Percentiles rank a stretch among this genome's conserved stretches.
Conservation (phyloP, 257 asterid genomes). For the Gentiana dahurica region DNA sequence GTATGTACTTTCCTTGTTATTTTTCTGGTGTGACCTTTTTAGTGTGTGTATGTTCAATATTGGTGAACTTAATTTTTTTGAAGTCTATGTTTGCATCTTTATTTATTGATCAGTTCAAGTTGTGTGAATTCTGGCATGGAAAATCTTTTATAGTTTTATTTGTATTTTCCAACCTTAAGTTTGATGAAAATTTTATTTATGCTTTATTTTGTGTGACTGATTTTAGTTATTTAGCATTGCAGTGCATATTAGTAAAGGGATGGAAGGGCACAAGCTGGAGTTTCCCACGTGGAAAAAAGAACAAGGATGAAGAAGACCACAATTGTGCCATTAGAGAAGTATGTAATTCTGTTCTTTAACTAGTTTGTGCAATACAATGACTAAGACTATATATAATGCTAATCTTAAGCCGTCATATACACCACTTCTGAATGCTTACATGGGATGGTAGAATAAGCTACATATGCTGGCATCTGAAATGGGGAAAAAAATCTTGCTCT, state of each 20-base stretch:
- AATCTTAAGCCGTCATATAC: no score
- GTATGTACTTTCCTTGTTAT: background rate
- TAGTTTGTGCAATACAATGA: background rate
- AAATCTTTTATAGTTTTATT: background rate
- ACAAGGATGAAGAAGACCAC: constrained; percentile 81
- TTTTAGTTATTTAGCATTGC: constrained; percentile 2
- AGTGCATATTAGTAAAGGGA: constrained; percentile 83
- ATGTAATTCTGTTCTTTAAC: constrained; percentile 7
- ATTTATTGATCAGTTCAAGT: no score
- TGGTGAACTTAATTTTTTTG: no score
- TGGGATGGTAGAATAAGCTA: no score
- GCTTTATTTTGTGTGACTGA: background rate
- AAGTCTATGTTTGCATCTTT: background rate
- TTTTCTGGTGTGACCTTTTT: background rate
- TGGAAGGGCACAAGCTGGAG: constrained; percentile 97
- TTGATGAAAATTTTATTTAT: background rate
- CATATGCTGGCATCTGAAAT: no score
- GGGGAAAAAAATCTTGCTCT: no score
- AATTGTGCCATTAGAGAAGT: constrained; percentile 84
- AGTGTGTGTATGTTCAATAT: no score
- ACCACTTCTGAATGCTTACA: no score
- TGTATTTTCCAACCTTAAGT: background rate
- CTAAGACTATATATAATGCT: background rate
- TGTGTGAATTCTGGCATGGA: no score
- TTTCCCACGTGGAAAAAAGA: constrained; percentile 90